These are phyloP conservation scores for Penicillium italicum DNA, from an alignment of 2,329 filamentous ascomycete species.

Conservation along the genomic window DNA sequence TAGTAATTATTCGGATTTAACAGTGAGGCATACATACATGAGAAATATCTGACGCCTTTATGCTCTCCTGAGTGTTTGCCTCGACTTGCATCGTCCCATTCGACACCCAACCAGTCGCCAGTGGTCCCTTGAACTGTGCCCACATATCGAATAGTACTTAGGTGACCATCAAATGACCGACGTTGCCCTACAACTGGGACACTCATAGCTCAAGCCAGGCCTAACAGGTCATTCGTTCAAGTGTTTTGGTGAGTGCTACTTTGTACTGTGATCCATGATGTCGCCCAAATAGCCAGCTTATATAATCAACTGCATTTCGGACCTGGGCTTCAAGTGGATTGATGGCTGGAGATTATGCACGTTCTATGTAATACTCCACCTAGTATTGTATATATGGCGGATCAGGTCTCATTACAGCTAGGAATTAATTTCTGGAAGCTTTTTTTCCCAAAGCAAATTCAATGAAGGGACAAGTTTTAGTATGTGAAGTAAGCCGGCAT, in stretches of 20 bases:
- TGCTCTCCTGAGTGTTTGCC: constrained; percentile 90
- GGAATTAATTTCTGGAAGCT: neutral
- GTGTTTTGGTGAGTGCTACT: neutral
- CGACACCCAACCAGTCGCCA: constrained; percentile 85
- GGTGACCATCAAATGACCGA: constrained; percentile 69
- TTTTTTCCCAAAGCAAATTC: neutral
- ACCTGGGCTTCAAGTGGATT: neutral
- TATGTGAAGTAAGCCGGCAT: neutral
- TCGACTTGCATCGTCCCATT: constrained; percentile 85
- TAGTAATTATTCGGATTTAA: constrained; percentile 7
- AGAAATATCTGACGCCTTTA: constrained; percentile 75
- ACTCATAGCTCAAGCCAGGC: constrained; percentile 4
- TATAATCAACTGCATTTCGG: constrained; percentile 17
- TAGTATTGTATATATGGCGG: neutral
- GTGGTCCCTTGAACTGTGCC: constrained; percentile 72
- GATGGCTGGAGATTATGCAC: neutral
- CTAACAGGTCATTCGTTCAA: neutral
- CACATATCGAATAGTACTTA: constrained; percentile 82
- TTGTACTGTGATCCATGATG: constrained; percentile 3
- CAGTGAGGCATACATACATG: constrained; percentile 54
- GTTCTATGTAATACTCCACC: neutral
- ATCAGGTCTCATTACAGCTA: neutral
- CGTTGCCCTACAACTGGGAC: constrained; percentile 60
- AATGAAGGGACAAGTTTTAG: neutral
- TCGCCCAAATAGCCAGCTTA: constrained; percentile 18